Base-by-base conservation (phyloP, 768 basidiomycete genomes). In the Vishniacozyma victoriae region DNA sequence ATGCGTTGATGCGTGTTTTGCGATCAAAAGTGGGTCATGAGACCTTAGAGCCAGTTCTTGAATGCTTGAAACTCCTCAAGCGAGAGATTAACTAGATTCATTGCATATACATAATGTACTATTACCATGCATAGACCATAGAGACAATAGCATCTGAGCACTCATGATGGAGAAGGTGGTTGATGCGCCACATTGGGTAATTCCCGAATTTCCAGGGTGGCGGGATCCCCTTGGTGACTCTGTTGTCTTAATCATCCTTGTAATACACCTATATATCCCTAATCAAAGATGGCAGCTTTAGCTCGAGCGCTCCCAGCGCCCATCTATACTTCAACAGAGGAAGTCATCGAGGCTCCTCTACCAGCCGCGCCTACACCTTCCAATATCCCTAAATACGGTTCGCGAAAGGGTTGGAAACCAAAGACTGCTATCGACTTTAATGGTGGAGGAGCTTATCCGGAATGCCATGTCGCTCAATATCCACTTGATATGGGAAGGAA, bases 381-480 rank as follows among this genome's bases (percentile, higher is more conserved):
- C 16, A 73, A 73, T 35, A 76, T 86, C 31, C 92, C 93, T 3
- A 79, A 84, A 13, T 99, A 97, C 72, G 87, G 93, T 5, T 82
- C 83, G 64, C 78, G 93, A 41, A 77, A 72, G 50, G 84, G 82
- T 35, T 99, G 95, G 95, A 85, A 80, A 59, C 93, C 93, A 20
- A 77, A 78, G 33, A 76, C 77, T n/a, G 78, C 78, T 50, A 84
- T 84, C 52, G 90, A 99, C 64, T 97, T 85, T 72, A 86, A 85
- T 58, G 59, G 82, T 72, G 52, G 48, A 26, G 42, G 48, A 35
- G 53, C 70, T 41, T 71, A 69, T 58, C 70, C 70, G 16, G 70
- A 99, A 76, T 96, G 92, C 72, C 90, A 92, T 78, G 76, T 93
- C 44, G 95, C 95, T 5, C 93, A 99, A 71, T 99, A 95, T 75